phyloP scores from a whole-genome alignment of 2,329 filamentous ascomycete species.

The Dactylellina haptotyla region DNA sequence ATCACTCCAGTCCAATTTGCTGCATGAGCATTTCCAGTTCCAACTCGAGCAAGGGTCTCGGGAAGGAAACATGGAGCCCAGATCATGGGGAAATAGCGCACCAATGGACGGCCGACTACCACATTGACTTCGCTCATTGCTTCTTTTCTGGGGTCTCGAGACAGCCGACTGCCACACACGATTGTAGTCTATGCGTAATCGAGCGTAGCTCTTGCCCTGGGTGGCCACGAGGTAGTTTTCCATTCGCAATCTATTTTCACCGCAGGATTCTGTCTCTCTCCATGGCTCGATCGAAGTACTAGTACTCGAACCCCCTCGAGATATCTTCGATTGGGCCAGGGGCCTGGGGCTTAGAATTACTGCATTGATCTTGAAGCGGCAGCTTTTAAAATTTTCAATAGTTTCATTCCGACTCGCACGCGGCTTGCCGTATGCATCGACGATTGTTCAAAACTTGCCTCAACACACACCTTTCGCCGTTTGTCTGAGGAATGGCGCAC shows the following conservation, averaged over 20 bases:
- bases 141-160: too few relatives aligned
- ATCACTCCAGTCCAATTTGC: slow-evolving; percentile 45
- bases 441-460: neutral
- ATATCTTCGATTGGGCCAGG: neutral
- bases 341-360: neutral
- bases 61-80: slow-evolving; percentile 47
- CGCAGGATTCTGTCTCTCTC: slow-evolving; percentile 54
- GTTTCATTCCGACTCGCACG: slow-evolving; percentile 41
- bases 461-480: slow-evolving; percentile 11
- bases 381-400: slow-evolving; percentile 44
- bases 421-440: slow-evolving; percentile 12
- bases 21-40: slow-evolving; percentile 39
- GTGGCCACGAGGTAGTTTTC: slow-evolving; percentile 51
- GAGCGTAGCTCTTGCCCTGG: slow-evolving; percentile 28
- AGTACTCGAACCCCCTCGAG: slow-evolving; percentile 6
- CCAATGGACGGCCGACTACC: slow-evolving; percentile 35
- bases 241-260: slow-evolving; percentile 27
- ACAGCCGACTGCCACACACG: slow-evolving; percentile 15
- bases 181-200: slow-evolving; percentile 31
- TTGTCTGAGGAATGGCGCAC: too few relatives aligned
- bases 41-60: slow-evolving; percentile 38
- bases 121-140: slow-evolving; percentile 2
- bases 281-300: slow-evolving; percentile 55
- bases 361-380: slow-evolving; percentile 28
- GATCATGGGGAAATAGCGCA: slow-evolving; percentile 53